These are phyloP conservation scores for Botrytis tulipae DNA, from an alignment of 2,329 filamentous ascomycete species.

Conservation along the genomic window DNA sequence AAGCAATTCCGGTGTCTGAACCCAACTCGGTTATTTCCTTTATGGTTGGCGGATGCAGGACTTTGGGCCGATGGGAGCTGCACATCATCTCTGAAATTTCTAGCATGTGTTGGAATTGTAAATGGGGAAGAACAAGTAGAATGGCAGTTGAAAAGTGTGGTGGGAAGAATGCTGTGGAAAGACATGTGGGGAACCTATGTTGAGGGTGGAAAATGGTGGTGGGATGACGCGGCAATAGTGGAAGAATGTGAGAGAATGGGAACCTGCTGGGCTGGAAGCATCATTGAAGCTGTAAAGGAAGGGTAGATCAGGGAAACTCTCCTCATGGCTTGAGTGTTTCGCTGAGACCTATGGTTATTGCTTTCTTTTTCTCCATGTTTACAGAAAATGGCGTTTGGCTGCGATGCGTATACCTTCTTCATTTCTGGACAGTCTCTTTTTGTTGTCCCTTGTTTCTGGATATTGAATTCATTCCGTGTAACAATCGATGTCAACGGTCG, in stretches of 20 bases:
- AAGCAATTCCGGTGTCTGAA: slow-evolving; percentile 57
- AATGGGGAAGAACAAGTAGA: slow-evolving; percentile 37
- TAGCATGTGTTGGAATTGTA: slow-evolving; percentile 25
- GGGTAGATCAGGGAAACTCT: neutral
- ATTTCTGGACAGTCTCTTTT: neutral
- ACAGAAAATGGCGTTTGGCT: neutral
- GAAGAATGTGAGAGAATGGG: slow-evolving; percentile 54
- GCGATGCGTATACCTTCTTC: slow-evolving; percentile 12
- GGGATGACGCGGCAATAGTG: slow-evolving; percentile 55
- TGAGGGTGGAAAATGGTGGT: slow-evolving; percentile 54
- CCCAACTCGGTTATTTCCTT: slow-evolving; percentile 56
- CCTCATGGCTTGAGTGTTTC: neutral
- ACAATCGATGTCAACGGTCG: neutral
- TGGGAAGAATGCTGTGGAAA: slow-evolving; percentile 59
- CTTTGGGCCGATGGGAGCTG: slow-evolving; percentile 43
- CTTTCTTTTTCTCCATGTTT: neutral
- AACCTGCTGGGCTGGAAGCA: slow-evolving; percentile 58
- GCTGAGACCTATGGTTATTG: neutral
- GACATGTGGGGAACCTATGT: slow-evolving; percentile 54
- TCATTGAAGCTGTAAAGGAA: slow-evolving; percentile 55
- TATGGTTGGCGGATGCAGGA: slow-evolving; percentile 57
- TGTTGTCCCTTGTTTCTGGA: neutral
- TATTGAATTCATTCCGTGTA: neutral
- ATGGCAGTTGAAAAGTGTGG: slow-evolving; percentile 48
- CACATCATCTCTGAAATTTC: slow-evolving; percentile 31